Conservation (phyloP, 768 basidiomycete genomes). For the Hericium rajendrae region DNA sequence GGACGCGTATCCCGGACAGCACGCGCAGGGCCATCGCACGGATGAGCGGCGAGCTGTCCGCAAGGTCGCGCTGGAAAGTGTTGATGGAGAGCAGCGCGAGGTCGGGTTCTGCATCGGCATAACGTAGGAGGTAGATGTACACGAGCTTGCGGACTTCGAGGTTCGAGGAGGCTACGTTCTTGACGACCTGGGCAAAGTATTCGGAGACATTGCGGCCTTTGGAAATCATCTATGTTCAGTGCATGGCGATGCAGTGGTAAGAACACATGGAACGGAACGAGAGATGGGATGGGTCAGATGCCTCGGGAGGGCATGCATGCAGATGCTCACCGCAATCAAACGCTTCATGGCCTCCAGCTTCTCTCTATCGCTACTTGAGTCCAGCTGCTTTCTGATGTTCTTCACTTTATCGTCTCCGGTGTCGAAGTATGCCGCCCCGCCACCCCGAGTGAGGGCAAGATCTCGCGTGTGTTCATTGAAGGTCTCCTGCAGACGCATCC, state of each 20-base stretch:
- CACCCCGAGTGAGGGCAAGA: constrained; percentile 45
- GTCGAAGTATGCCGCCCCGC: constrained; percentile 54
- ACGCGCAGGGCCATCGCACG: constrained; percentile 94
- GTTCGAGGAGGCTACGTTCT: constrained; percentile 88
- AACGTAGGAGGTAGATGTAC: constrained; percentile 93
- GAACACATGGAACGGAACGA: neutral
- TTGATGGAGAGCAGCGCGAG: constrained; percentile 94
- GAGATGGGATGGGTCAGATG: constrained; percentile 1
- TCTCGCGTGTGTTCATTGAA: constrained; percentile 76
- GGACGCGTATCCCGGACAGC: constrained; percentile 83
- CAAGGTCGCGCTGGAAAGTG: constrained; percentile 94
- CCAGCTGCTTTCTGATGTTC: constrained; percentile 79
- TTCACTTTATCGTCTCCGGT: constrained; percentile 70
- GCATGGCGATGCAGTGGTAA: neutral
- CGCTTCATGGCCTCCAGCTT: constrained; percentile 93
- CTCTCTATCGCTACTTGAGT: constrained; percentile 81
- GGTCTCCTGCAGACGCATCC: constrained; percentile 76
- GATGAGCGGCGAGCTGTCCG: constrained; percentile 87
- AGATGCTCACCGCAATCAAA: constrained; percentile 71
- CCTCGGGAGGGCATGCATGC: neutral
- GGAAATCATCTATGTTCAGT: constrained; percentile 62
- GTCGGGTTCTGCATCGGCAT: constrained; percentile 90
- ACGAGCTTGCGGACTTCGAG: constrained; percentile 95
- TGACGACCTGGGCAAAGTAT: constrained; percentile 95
- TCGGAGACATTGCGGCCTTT: constrained; percentile 86